Conservation (phyloP, 768 basidiomycete genomes). For the Panellus pusillus region DNA sequence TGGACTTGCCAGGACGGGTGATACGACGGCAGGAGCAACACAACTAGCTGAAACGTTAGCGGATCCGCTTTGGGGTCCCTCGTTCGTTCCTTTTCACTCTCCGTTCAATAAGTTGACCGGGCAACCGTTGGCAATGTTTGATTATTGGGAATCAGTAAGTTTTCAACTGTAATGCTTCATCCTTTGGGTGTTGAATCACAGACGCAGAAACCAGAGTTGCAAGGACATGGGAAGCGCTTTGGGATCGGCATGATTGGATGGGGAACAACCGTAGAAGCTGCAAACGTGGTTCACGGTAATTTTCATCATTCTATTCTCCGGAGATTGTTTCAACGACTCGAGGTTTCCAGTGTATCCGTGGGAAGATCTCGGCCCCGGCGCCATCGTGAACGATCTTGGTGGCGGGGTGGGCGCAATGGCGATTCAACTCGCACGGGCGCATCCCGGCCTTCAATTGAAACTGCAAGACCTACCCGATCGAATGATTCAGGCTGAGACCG, state of each 20-base stretch:
- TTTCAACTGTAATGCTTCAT: background rate
- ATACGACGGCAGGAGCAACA: slow-evolving; percentile 12
- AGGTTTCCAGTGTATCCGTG: slow-evolving; percentile 28
- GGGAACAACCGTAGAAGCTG: slow-evolving; percentile 18
- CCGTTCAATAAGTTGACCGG: slow-evolving; percentile 15
- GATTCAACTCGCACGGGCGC: slow-evolving; percentile 25
- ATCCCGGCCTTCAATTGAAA: slow-evolving; percentile 28
- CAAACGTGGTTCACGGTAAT: slow-evolving; percentile 10
- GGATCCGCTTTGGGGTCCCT: slow-evolving; percentile 19
- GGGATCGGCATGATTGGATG: slow-evolving; percentile 20
- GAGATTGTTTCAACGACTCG: background rate
- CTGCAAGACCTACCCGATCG: slow-evolving; percentile 30
- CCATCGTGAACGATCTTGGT: slow-evolving; percentile 33
- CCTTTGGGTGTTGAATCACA: background rate
- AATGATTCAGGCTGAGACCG: slow-evolving; percentile 23
- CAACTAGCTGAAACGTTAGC: slow-evolving; percentile 14
- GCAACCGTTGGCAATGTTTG: slow-evolving; percentile 15
- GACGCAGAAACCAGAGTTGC: slow-evolving; percentile 10
- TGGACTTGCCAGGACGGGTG: slow-evolving; percentile 9
- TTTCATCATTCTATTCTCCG: background rate
- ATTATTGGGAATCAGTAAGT: slow-evolving; percentile 17
- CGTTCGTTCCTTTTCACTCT: slow-evolving; percentile 14
- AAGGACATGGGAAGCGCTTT: slow-evolving; percentile 10
- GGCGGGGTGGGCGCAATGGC: slow-evolving; percentile 30
- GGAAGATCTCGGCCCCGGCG: slow-evolving; percentile 22